These are phyloP conservation scores for Ambrosiella cleistominuta DNA, from an alignment of 2,329 filamentous ascomycete genomes.

Conservation along the genomic window DNA sequence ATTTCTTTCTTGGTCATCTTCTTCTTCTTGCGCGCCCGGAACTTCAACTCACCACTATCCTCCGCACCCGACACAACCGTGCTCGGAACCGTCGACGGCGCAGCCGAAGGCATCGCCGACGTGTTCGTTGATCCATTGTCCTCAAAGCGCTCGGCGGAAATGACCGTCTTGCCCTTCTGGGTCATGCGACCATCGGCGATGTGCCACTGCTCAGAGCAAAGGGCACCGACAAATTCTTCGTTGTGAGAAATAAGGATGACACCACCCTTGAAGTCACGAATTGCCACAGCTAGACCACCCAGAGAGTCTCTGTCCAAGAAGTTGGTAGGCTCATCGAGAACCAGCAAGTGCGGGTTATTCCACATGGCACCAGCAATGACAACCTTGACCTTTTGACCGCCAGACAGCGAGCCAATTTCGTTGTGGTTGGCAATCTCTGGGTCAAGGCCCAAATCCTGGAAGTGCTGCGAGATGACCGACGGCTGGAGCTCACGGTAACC, in stretches of 20 bases:
- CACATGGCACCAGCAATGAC: slow-evolving; percentile 92
- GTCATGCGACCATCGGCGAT: slow-evolving; percentile 76
- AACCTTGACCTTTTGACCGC: slow-evolving; percentile 98
- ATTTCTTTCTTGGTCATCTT: slow-evolving; percentile 95
- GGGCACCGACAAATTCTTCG: slow-evolving; percentile 92
- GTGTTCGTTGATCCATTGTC: slow-evolving; percentile 51
- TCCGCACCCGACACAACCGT: slow-evolving; percentile 71
- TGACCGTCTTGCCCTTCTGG: slow-evolving; percentile 59
- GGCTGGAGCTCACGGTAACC: slow-evolving; percentile 89
- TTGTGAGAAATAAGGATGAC: slow-evolving; percentile 99
- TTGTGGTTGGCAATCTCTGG: slow-evolving; percentile 98
- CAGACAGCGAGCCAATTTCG: slow-evolving; percentile 86
- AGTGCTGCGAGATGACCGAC: slow-evolving; percentile 91
- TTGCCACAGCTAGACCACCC: slow-evolving; percentile 89
- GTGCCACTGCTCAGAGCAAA: slow-evolving; percentile 93
- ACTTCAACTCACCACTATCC: slow-evolving; percentile 66
- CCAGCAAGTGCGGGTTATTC: slow-evolving; percentile 96
- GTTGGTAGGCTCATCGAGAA: slow-evolving; percentile 97
- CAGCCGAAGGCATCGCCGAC: slow-evolving; percentile 32
- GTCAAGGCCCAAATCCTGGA: slow-evolving; percentile 89
- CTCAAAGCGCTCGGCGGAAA: slow-evolving; percentile 71
- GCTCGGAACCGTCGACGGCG: slow-evolving; percentile 39
- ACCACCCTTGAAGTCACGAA: slow-evolving; percentile 93
- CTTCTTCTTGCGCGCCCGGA: slow-evolving; percentile 85
- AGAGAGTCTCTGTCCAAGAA: slow-evolving; percentile 97